Evolutionary conservation across 2,329 filamentous ascomycete genomes (phyloP).

Genomic region (Calycina herbarum): DNA sequence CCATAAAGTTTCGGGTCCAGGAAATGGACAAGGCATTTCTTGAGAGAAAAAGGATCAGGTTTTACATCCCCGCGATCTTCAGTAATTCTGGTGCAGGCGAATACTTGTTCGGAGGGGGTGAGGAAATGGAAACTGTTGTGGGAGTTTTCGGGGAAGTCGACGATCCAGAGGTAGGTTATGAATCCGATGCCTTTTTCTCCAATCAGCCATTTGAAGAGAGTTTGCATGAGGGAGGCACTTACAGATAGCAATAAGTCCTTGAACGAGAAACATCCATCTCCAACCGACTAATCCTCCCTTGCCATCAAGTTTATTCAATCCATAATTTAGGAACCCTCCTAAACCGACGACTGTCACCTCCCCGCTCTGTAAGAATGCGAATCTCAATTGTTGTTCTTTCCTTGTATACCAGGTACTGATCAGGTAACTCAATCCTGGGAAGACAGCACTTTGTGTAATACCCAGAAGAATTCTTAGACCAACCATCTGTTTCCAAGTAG

Average conservation of each 20-base stretch:
- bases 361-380: conserved; percentile 66
- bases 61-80: conserved; percentile 57
- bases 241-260: conserved; percentile 52
- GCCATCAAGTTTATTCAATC: conserved; percentile 63
- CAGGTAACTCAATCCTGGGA: conserved; percentile 52
- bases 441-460: conserved; percentile 58
- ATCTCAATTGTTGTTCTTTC: conserved; percentile 46
- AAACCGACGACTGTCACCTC: conserved; percentile 59
- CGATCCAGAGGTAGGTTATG: conserved; percentile 57
- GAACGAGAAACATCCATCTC: conserved; percentile 64
- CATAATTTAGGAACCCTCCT: conserved; percentile 53
- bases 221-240: conserved; percentile 38
- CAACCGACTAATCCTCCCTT: conserved; percentile 55
- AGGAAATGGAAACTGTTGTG: conserved; percentile 52
- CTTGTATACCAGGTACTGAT: conserved; percentile 42
- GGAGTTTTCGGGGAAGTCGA: conserved; percentile 64
- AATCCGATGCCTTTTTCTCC: conserved; percentile 45
- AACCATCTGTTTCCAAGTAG: conserved; percentile 69
- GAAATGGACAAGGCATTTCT: conserved; percentile 50
- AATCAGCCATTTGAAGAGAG: not conserved
- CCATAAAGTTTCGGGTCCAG: conserved; percentile 61
- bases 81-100: conserved; percentile 52
- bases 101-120: conserved; percentile 53
- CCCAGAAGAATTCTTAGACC: conserved; percentile 64
- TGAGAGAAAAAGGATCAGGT: conserved; percentile 58